phyloP scores from a whole-genome alignment of 73 alveolate species.

The Tetrahymena thermophila region DNA sequence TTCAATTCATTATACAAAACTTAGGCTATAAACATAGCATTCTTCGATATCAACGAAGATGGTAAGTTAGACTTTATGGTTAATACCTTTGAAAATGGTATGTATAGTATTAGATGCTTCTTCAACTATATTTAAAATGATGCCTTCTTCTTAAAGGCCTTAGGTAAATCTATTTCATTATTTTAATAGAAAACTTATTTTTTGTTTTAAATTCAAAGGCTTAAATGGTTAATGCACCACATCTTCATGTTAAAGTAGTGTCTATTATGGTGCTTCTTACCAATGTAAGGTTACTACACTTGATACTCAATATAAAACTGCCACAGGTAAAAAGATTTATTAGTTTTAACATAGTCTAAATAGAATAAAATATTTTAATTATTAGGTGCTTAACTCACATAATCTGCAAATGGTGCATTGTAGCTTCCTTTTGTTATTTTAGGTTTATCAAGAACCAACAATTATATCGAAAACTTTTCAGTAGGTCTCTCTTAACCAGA shows the following conservation, averaged over 20 bases:
- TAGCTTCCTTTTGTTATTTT: slow-evolving; percentile 32
- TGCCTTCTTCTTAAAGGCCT: slow-evolving; percentile 35
- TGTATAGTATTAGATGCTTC: slow-evolving; percentile 19
- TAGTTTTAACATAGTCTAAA: not conserved
- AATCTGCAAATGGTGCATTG: slow-evolving; percentile 24
- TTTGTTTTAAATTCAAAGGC: not conserved
- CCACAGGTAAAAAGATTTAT: not conserved
- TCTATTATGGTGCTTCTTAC: slow-evolving; percentile 34
- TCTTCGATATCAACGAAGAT: slow-evolving; percentile 39
- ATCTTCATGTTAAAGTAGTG: slow-evolving; percentile 7
- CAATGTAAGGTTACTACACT: slow-evolving; percentile 26
- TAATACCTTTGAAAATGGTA: slow-evolving; percentile 8
- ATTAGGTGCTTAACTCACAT: slow-evolving; percentile 13
- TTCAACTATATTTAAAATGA: slow-evolving; percentile 18
- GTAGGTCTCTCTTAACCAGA: slow-evolving; percentile 20
- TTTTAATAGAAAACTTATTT: not conserved
- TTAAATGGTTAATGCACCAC: slow-evolving; percentile 40
- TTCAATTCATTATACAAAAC: not conserved
- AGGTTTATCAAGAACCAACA: slow-evolving; percentile 47
- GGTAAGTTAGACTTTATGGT: slow-evolving; percentile 31
- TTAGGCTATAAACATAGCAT: slow-evolving; percentile 17
- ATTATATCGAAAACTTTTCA: slow-evolving; percentile 35
- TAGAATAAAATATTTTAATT: not conserved
- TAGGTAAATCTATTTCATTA: not conserved
- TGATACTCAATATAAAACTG: slow-evolving; percentile 16